Conservation (phyloP, 306 rosid species). For the Vigna radiata region DNA sequence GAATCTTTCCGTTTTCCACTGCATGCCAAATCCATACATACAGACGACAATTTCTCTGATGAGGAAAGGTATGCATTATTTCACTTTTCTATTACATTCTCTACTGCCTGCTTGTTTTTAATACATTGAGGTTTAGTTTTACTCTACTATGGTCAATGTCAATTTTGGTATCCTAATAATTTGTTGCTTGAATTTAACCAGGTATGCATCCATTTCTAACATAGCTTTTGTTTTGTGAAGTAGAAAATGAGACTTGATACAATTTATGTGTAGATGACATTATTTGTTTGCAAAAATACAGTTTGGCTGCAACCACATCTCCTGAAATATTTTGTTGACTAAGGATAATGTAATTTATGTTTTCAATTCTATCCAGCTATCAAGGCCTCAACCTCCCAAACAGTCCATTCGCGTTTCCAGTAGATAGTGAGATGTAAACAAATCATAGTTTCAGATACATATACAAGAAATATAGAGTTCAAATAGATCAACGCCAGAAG, state of each 20-base stretch:
- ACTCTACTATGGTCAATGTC: background rate
- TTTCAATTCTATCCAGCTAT: conserved; percentile 45
- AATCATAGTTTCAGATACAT: conserved; percentile 40
- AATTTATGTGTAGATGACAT: no score
- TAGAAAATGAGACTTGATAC: no score
- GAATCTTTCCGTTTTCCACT: conserved; percentile 45
- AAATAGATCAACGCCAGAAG: conserved; percentile 18
- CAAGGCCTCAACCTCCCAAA: conserved; percentile 75
- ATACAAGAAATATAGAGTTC: conserved; percentile 42
- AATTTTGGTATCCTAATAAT: background rate
- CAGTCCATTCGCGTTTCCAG: conserved; percentile 68
- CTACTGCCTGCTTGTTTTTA: background rate
- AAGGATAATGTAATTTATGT: background rate
- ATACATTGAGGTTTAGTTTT: background rate
- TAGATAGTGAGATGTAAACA: conserved; percentile 27
- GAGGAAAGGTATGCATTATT: conserved; percentile 61
- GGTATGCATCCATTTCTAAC: no score
- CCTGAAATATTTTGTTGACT: conserved; percentile 6
- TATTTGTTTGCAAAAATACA: conserved; percentile 20
- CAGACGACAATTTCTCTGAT: conserved; percentile 49
- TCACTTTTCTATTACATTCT: background rate
- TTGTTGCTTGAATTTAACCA: background rate
- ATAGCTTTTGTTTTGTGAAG: no score
- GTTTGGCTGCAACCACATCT: background rate
- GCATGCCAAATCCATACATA: conserved; percentile 41